phyloP scores from a whole-genome alignment of 2,329 filamentous ascomycete genomes.

The Colletotrichum zoysiae region DNA sequence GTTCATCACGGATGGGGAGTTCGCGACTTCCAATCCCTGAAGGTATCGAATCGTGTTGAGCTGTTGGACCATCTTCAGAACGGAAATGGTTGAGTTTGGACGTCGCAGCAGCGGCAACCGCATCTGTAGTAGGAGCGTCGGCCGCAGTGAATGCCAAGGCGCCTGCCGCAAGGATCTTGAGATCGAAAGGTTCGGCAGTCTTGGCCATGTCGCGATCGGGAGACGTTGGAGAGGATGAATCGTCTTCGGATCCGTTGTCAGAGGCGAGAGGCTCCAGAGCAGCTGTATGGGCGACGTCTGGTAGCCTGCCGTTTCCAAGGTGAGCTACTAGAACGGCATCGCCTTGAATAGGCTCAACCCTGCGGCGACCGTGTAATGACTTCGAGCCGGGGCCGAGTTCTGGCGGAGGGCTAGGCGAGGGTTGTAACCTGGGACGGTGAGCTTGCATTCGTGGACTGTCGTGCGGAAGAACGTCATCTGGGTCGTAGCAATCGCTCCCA shows the following conservation, averaged over 20 bases:
- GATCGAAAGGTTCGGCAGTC: slow-evolving; percentile 43
- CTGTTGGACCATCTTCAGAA: slow-evolving; percentile 5
- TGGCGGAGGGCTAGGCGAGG: slow-evolving; percentile 63
- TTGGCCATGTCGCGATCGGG: slow-evolving; percentile 33
- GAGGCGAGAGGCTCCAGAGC: slow-evolving; percentile 64
- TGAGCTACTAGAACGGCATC: slow-evolving; percentile 76
- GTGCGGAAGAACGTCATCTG: slow-evolving; percentile 57
- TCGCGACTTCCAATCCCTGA: slow-evolving; percentile 46
- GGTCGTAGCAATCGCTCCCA: slow-evolving; percentile 56
- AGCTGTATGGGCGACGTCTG: slow-evolving; percentile 73
- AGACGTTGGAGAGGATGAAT: slow-evolving; percentile 38
- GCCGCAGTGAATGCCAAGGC: slow-evolving; percentile 47
- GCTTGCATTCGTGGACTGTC: slow-evolving; percentile 55
- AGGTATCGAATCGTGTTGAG: slow-evolving; percentile 7
- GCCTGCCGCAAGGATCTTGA: slow-evolving; percentile 50
- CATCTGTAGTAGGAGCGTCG: slow-evolving; percentile 35
- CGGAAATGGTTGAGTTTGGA: slow-evolving; percentile 16
- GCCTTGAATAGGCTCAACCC: slow-evolving; percentile 68
- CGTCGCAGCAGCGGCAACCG: slow-evolving; percentile 42
- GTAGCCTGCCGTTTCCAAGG: slow-evolving; percentile 73
- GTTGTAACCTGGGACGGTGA: slow-evolving; percentile 39
- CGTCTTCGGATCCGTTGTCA: slow-evolving; percentile 37
- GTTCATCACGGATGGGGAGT: slow-evolving; percentile 53
- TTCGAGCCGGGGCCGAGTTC: slow-evolving; percentile 55
- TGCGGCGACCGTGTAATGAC: slow-evolving; percentile 65